Percentiles rank a stretch among this genome's conserved stretches.
These are phyloP conservation scores for Lentinula guzmanii DNA, from an alignment of 768 basidiomycete genomes.

Conservation along the genomic window DNA sequence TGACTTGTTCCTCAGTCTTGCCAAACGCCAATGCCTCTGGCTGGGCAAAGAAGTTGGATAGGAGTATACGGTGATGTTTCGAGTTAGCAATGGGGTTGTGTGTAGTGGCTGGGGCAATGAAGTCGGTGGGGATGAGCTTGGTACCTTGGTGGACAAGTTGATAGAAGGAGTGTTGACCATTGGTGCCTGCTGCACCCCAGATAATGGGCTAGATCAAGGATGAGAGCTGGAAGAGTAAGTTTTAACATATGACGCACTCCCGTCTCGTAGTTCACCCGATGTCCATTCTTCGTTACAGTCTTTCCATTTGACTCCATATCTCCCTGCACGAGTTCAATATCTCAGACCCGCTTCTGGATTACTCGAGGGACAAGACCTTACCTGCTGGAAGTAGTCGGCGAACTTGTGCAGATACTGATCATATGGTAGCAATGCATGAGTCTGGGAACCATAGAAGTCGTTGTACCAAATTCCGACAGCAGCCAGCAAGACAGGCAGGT, in stretches of 20 bases:
- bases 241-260: constrained; percentile 53
- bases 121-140: constrained; percentile 87
- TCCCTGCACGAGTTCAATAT: constrained; percentile 37
- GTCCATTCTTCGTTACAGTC: constrained; percentile 88
- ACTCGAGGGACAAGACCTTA: constrained; percentile 11
- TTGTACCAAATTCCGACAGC: constrained; percentile 97
- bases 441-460: constrained; percentile 96
- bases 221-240: neutral
- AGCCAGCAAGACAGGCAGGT: constrained; percentile 88
- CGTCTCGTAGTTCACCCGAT: constrained; percentile 93
- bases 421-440: constrained; percentile 91
- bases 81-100: constrained; percentile 85
- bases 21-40: constrained; percentile 97
- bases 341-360: neutral
- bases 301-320: constrained; percentile 99
- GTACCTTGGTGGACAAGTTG: constrained; percentile 95
- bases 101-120: constrained; percentile 83
- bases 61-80: constrained; percentile 94
- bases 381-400: constrained; percentile 99
- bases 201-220: constrained; percentile 75
- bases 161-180: constrained; percentile 99
- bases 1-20: constrained; percentile 88
- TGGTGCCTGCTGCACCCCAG: constrained; percentile 98
- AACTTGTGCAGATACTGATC: constrained; percentile 99
- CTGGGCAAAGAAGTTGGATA: constrained; percentile 98